Evolutionary conservation across 164 flowering plant genomes (phyloP).

Genomic region (Magnolia changhungtana): DNA sequence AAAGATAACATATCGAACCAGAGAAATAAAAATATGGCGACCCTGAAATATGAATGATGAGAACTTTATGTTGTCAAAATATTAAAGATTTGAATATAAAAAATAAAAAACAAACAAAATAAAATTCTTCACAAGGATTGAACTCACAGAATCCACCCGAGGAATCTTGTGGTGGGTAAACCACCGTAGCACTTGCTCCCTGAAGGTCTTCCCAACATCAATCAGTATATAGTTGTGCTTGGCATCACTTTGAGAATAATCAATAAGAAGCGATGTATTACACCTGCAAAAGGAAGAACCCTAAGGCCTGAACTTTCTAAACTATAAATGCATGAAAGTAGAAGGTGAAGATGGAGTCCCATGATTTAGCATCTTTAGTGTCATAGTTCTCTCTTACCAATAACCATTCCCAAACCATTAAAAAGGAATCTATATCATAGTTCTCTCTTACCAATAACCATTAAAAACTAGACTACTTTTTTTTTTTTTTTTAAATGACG

Average conservation of each 20-base stretch:
- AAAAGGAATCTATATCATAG: not conserved
- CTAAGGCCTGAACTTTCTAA: slow-evolving; percentile 3
- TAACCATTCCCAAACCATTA: not conserved
- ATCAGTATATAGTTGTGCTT: slow-evolving; percentile 74
- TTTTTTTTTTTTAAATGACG: no score
- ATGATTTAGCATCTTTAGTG: not conserved
- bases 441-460: not conserved
- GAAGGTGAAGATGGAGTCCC: not conserved
- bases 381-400: not conserved
- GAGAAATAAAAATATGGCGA: no score
- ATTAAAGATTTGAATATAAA: no score
- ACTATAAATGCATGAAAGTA: not conserved
- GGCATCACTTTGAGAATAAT: slow-evolving; percentile 49
- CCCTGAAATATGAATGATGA: no score
- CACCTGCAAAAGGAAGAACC: slow-evolving; percentile 49
- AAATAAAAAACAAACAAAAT: not conserved
- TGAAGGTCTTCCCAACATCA: slow-evolving; percentile 89
- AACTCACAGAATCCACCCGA: slow-evolving; percentile 75
- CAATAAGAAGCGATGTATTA: slow-evolving; percentile 91
- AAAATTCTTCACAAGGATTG: not conserved
- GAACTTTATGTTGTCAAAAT: no score
- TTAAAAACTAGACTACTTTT: no score
- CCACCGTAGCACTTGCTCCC: slow-evolving; percentile 97
- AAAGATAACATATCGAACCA: no score
- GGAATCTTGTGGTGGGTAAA: slow-evolving; percentile 79